Percentiles rank a stretch among this genome's conserved stretches.
These are phyloP conservation scores for Hawksworthiomyces lignivorus DNA, from an alignment of 2,329 filamentous ascomycete genomes.

Conservation along the genomic window DNA sequence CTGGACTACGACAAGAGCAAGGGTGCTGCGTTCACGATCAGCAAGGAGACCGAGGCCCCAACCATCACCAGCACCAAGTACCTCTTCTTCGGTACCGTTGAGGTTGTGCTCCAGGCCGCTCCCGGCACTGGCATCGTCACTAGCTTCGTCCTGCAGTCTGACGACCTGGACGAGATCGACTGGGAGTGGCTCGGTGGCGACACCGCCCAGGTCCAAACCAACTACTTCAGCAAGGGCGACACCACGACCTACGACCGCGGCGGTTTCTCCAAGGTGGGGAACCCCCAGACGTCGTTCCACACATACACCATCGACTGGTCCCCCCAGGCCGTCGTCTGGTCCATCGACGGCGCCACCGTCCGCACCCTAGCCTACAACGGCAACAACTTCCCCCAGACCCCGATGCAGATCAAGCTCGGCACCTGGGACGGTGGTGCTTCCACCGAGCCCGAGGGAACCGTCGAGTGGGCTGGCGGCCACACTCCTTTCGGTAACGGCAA, in stretches of 20 bases:
- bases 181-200: conserved; percentile 90
- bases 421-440: conserved; percentile 46
- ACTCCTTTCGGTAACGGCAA: conserved; percentile 43
- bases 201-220: conserved; percentile 68
- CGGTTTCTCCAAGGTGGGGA: conserved; percentile 49
- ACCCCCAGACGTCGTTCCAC: conserved; percentile 47
- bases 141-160: conserved; percentile 81
- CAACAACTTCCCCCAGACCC: conserved; percentile 59
- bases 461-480: conserved; percentile 59
- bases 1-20: conserved; percentile 37
- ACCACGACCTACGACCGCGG: conserved; percentile 64
- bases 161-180: conserved; percentile 89
- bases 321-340: conserved; percentile 47
- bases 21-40: conserved; percentile 59
- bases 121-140: conserved; percentile 82
- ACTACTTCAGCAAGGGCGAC: conserved; percentile 75
- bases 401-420: conserved; percentile 58
- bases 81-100: conserved; percentile 92
- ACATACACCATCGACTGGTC: conserved; percentile 66
- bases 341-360: conserved; percentile 42
- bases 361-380: conserved; percentile 45
- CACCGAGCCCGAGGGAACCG: conserved; percentile 45
- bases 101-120: conserved; percentile 70
- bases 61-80: conserved; percentile 76
- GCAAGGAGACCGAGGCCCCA: conserved; percentile 55